Base-by-base conservation (phyloP, 2,329 filamentous ascomycete genomes). In the Sclerotiophoma versabilis region DNA sequence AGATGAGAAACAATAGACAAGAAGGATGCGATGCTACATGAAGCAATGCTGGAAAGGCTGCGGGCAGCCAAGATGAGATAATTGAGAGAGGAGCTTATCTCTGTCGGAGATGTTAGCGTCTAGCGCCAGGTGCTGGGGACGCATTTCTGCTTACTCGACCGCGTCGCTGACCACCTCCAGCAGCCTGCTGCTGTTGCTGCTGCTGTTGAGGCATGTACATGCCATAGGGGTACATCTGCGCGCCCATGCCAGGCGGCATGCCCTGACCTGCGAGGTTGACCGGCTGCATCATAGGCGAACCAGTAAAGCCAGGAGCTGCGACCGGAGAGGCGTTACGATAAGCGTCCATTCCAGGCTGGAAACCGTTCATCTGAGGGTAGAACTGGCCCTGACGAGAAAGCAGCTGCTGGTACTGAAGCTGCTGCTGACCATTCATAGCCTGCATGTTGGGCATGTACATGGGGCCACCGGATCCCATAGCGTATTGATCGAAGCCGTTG, bases 351-450 rank as follows among this genome's bases (percentile, higher is more conserved):
- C 68, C 69, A 38, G 79, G 79, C 34, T 69, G 65, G 45, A 72
- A 73, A 23, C 72, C 72, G 10, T 79, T 75, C 68, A 83, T 75
- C 44, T 71, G 72, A 2, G 75, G 74, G 56, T 82, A 82, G 49
- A 80, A 77, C 33, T 76, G 78, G 34, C 75, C 54, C 77, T 62
- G 81, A 75, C 53, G 80, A 37, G 81, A 80, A 20, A 84, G 71
- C 63, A 84, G 80, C 66, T 81, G 79, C 62, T 86, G 84, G 62
- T 86, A 87, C 64, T 86, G 84, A 25, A 84, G 67, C 62, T 84
- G 70, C 51, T 83, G 80, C 39, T 78, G 51, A 14, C 73, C 75
- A 17, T 73, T 69, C 58, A 74, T 69, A 10, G 81, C 69, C 34
- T 77, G 75, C 69, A 74, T 73, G 53, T 70, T 70, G 19, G 69